phyloP scores from a whole-genome alignment of 495 filamentous ascomycete genomes.

The Neurospora sp. region DNA sequence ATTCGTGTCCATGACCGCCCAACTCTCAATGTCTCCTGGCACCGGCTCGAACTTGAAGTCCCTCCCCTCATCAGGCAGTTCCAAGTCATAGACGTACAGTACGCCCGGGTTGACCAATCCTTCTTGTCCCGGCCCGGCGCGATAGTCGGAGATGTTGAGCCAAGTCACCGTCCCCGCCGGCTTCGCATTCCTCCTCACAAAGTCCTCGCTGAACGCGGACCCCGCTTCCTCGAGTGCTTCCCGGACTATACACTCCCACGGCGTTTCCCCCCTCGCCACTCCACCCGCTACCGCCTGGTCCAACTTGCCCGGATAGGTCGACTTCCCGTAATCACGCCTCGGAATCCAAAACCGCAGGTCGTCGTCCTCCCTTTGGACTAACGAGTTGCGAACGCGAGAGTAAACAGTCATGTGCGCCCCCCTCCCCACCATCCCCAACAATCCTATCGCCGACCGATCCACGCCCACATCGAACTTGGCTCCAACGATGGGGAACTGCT shows the following conservation, averaged over 20 bases:
- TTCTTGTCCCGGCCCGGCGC: slow-evolving; percentile 43
- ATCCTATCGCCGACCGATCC: not conserved
- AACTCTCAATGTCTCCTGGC: slow-evolving; percentile 44
- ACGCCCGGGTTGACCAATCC: slow-evolving; percentile 33
- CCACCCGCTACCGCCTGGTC: slow-evolving; percentile 49
- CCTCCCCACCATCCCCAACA: slow-evolving; percentile 41
- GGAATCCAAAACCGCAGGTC: slow-evolving; percentile 37
- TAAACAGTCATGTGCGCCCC: slow-evolving; percentile 45
- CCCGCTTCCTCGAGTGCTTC: slow-evolving; percentile 45
- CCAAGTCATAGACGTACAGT: slow-evolving; percentile 42
- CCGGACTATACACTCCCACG: slow-evolving; percentile 40
- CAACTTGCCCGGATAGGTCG: slow-evolving; percentile 43
- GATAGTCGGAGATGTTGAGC: slow-evolving; percentile 21
- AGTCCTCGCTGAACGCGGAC: slow-evolving; percentile 23
- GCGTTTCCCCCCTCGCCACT: slow-evolving; percentile 28
- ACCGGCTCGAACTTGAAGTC: slow-evolving; percentile 30
- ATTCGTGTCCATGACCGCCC: slow-evolving; percentile 36
- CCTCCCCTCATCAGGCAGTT: slow-evolving; percentile 15
- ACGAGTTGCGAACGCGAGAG: slow-evolving; percentile 2
- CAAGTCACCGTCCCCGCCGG: slow-evolving; percentile 32
- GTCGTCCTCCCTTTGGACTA: not conserved
- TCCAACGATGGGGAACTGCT: not conserved
- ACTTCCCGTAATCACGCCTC: slow-evolving; percentile 31
- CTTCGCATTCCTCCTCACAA: slow-evolving; percentile 19
- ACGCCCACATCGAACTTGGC: not conserved